phyloP scores from a whole-genome alignment of 2,329 filamentous ascomycete genomes.

The Zymoseptoria tritici region DNA sequence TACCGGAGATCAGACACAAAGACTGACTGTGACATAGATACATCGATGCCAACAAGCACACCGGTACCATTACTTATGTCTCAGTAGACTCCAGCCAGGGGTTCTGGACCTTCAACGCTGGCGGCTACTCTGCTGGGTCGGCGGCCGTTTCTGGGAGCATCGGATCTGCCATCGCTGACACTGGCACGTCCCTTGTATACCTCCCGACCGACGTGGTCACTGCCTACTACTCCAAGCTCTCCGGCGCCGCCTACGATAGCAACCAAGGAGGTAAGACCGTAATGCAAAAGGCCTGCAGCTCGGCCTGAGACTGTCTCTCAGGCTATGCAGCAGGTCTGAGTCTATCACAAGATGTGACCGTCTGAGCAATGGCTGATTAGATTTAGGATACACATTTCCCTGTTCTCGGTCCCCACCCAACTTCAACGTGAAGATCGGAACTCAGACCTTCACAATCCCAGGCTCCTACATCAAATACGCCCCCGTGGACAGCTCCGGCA shows the following conservation, averaged over 20 bases:
- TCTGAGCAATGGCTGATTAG: too few relatives aligned
- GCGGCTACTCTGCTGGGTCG: conserved; percentile 49
- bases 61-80: conserved; percentile 50
- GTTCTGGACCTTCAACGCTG: conserved; percentile 56
- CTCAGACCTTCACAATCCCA: conserved; percentile 44
- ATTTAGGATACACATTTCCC: too few relatives aligned
- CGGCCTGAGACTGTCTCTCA: too few relatives aligned
- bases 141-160: conserved; percentile 37
- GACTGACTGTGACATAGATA: conserved; percentile 36
- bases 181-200: conserved; percentile 61
- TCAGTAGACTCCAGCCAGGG: conserved; percentile 50
- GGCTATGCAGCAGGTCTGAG: too few relatives aligned
- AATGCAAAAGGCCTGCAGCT: too few relatives aligned
- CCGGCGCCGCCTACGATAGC: conserved; percentile 42
- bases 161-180: conserved; percentile 58
- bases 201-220: conserved; percentile 47
- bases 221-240: conserved; percentile 54
- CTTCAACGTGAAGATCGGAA: conserved; percentile 47
- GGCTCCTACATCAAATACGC: conserved; percentile 51
- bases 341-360: too few relatives aligned
- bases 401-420: conserved; percentile 34
- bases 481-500: conserved; percentile 32
- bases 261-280: conserved; percentile 36
- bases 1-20: not conserved
- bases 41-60: conserved; percentile 51